Evolutionary conservation across 371 early-diverging fungal genomes (phyloP), one percentile per base, ranked within the genome.

Genomic region (Mortierella sp.): DNA sequence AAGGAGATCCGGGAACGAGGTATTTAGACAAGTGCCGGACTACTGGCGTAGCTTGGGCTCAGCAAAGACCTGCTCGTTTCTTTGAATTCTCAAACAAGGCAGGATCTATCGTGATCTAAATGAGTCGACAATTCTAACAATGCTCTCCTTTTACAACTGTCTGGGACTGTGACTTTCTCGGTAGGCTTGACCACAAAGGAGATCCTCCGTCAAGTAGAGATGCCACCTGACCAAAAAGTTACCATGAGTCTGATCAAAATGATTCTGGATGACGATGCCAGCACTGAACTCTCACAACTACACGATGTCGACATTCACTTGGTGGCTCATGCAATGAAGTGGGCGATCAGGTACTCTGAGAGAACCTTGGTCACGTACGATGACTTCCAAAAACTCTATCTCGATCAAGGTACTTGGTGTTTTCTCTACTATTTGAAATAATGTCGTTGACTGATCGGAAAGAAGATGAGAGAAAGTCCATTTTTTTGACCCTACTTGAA

Each of bases 1-100:
- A 79, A 79, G 62, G 80, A 79, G 37, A 79, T 79, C 46, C 80
- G 80, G 51, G 80, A 72, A 51, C 37, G 80, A 79, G 80, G 80
- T 55, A 73, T 56, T 18, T 18, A 23, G 21, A 9, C 15, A 46
- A 56, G 44, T 12, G 37, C 12, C 29, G 15, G 29, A 9, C 37
- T 37, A 9, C 37, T 37, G 37, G 37, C 37, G 37, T 37, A 37
- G 37, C 37, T 9, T 37, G 37, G 37, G 37, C 37, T 37, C 37
- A 37, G n/a, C 6, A 4, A 37, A 26, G 26, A 23, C 23, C 9
- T 5, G 3, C 9, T 5, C 3, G 7, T 56, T 29, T 18, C 29
- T 4, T 29, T 26, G 53, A 53, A 53, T 2, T 23, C 21, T 53
- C 53, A 37, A 37, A 37, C 37, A 37, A 37, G 37, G 37, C 37